These are phyloP conservation scores for Erodium chrysanthum DNA, from an alignment of 441 rosid species.

Conservation along the genomic window DNA sequence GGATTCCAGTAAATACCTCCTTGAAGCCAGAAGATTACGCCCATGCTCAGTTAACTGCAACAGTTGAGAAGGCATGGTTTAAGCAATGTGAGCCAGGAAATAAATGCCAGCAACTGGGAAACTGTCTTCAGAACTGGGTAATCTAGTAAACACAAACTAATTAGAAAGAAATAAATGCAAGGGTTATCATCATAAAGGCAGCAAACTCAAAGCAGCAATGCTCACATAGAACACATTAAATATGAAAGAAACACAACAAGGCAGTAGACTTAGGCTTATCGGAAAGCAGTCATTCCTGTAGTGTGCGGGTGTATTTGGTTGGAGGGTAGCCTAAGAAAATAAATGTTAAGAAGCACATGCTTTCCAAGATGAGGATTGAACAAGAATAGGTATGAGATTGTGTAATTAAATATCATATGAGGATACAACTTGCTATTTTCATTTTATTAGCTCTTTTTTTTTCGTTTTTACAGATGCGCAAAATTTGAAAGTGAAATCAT, in stretches of 20 bases:
- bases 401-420: too few species aligned
- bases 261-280: neutral
- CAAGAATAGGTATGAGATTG: too few species aligned
- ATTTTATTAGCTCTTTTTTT: neutral
- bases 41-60: slow-evolving; percentile 88
- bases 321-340: neutral
- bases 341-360: too few species aligned
- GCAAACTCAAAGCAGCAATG: neutral
- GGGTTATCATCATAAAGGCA: neutral
- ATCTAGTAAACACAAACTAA: slow-evolving; percentile 24
- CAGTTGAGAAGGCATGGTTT: slow-evolving; percentile 83
- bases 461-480: neutral
- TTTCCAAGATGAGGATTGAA: too few species aligned
- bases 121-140: slow-evolving; percentile 20
- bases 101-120: slow-evolving; percentile 25
- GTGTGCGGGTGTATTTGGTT: neutral
- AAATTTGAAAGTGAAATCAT: neutral
- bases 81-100: slow-evolving; percentile 20
- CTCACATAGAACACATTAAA: neutral
- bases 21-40: slow-evolving; percentile 56
- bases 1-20: slow-evolving; percentile 43
- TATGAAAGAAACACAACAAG: neutral
- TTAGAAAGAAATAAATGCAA: neutral
- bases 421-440: neutral
- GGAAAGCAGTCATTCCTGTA: neutral